These are phyloP conservation scores for Aurinia saxatilis DNA, from an alignment of 345 rosid genomes.

Conservation along the genomic window DNA sequence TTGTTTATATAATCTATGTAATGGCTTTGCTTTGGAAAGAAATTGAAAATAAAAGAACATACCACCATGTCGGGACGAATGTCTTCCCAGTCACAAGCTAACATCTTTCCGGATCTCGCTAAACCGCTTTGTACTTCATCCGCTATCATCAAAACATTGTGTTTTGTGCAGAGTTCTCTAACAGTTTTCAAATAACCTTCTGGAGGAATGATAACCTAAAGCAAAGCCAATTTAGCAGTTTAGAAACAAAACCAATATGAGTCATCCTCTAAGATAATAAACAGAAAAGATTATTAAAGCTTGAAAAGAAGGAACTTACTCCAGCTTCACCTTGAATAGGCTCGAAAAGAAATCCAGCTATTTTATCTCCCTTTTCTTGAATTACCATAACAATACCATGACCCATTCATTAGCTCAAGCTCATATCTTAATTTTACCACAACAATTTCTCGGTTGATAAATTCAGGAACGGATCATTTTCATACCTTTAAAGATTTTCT, in stretches of 20 bases:
- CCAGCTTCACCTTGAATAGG: slow-evolving; percentile 99
- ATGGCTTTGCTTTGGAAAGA: not conserved
- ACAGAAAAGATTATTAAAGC: not conserved
- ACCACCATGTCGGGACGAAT: slow-evolving; percentile 89
- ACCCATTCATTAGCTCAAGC: not conserved
- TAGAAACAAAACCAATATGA: not conserved
- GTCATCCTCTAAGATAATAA: not conserved
- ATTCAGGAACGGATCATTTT: not conserved
- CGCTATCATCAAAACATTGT: slow-evolving; percentile 85
- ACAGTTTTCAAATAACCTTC: slow-evolving; percentile 75
- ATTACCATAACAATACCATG: slow-evolving; percentile 14
- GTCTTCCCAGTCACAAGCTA: slow-evolving; percentile 96
- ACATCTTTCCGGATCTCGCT: slow-evolving; percentile 78
- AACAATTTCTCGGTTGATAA: not conserved
- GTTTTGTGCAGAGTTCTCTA: slow-evolving; percentile 74
- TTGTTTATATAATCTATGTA: not conserved
- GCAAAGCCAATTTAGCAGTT: not conserved
- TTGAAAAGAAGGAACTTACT: slow-evolving; percentile 37
- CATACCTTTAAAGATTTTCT: slow-evolving; percentile 70
- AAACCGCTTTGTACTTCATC: slow-evolving; percentile 97
- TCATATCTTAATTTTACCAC: not conserved
- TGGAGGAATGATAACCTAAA: slow-evolving; percentile 76
- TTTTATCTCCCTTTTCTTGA: slow-evolving; percentile 66
- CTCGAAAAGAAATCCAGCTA: slow-evolving; percentile 93
- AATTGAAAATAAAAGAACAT: slow-evolving; percentile 23